Conservation (phyloP, 208 protist genomes). For the Leishmania turanica region DNA sequence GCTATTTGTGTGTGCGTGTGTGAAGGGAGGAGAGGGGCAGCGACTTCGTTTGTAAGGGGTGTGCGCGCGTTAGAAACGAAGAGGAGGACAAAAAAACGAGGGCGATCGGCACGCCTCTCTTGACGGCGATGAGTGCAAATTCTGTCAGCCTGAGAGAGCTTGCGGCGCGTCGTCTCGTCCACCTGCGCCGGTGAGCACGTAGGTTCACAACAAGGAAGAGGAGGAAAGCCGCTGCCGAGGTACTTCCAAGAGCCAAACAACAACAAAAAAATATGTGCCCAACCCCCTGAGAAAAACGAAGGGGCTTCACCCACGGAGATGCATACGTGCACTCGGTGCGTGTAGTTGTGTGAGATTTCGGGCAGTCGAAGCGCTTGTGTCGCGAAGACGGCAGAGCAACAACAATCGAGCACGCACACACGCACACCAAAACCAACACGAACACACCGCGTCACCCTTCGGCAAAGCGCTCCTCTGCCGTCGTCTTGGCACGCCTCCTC, state of each 20-base stretch:
- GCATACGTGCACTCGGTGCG: not conserved
- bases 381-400: not conserved
- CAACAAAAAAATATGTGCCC: not conserved
- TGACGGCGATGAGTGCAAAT: not conserved
- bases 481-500: not conserved
- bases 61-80: not conserved
- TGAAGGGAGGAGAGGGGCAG: not conserved
- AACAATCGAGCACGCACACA: not conserved
- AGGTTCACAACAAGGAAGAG: not conserved
- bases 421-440: not conserved
- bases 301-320: not conserved
- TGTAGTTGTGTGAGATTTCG: not conserved
- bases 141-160: not conserved
- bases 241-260: not conserved
- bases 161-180: not conserved
- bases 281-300: too few species aligned
- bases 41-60: not conserved
- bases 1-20: not conserved
- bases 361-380: not conserved
- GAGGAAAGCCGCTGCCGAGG: not conserved
- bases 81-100: not conserved
- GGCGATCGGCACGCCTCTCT: not conserved
- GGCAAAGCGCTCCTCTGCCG: not conserved
- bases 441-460: not conserved
- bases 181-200: not conserved